phyloP scores from a whole-genome alignment of 495 filamentous ascomycete species.

The Cetradonia linearis region DNA sequence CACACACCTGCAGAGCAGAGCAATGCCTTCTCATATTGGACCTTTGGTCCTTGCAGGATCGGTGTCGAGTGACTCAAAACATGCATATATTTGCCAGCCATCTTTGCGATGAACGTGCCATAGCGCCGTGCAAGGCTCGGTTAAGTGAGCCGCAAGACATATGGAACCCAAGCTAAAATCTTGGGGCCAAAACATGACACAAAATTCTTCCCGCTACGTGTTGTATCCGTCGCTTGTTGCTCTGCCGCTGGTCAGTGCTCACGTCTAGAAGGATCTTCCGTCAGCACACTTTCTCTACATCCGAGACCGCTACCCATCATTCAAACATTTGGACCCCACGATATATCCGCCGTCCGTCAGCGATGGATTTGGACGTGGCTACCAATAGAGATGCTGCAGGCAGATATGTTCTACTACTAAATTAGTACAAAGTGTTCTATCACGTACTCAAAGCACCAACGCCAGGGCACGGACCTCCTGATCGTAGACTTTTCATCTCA shows the following conservation, averaged over 20 bases:
- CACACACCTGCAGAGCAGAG: neutral
- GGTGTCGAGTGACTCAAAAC: neutral
- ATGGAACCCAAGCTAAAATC: neutral
- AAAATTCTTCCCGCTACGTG: neutral
- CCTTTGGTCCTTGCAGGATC: neutral
- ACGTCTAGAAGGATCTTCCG: neutral
- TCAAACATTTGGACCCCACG: neutral
- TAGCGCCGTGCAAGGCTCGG: constrained; percentile 5
- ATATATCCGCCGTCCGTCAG: neutral
- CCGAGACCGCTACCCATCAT: neutral
- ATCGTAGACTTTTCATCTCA: neutral
- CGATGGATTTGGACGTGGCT: neutral
- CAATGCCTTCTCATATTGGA: neutral
- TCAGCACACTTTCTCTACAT: neutral
- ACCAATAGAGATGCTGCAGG: neutral
- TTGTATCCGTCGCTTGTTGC: neutral
- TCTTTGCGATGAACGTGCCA: constrained; percentile 1
- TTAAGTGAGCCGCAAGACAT: neutral
- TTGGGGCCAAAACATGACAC: constrained; percentile 1
- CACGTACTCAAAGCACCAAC: neutral
- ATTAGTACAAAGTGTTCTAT: neutral
- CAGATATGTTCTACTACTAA: no score
- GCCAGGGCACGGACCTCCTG: neutral
- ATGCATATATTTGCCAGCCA: neutral
- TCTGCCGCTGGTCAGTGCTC: constrained; percentile 1